Conservation (phyloP, 352 stramenopile genomes). For the Lagenidium sp. region DNA sequence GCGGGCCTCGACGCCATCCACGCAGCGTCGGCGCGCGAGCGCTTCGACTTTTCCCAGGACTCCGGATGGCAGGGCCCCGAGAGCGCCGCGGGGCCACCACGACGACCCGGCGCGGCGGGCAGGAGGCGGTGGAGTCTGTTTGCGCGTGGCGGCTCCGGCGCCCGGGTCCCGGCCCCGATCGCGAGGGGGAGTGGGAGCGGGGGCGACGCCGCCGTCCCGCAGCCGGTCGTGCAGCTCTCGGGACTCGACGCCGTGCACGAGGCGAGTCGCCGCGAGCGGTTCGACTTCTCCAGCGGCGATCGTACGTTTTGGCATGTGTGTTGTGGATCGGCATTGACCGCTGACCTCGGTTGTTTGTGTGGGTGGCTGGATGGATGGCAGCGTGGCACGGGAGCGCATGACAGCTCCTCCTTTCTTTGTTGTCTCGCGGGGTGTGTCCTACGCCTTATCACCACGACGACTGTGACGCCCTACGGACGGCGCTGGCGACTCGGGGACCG, state of each 20-base stretch:
- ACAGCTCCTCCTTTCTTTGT: background rate
- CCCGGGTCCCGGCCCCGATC: too few relatives aligned
- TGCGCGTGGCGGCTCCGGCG: too few relatives aligned
- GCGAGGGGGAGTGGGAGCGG: background rate
- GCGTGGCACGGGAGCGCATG: constrained; percentile 5
- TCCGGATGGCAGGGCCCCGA: constrained; percentile 2
- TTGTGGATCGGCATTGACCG: too few relatives aligned
- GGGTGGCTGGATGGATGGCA: too few relatives aligned
- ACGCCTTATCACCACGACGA: too few relatives aligned
- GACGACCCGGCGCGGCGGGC: background rate
- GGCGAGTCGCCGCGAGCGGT: constrained; percentile 9
- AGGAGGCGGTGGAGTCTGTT: constrained; percentile 10
- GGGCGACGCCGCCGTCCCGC: background rate
- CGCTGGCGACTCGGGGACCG: too few relatives aligned
- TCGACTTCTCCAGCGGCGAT: constrained; percentile 13
- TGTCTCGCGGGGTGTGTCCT: too few relatives aligned
- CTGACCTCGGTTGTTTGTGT: background rate
- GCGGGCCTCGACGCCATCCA: constrained; percentile 17
- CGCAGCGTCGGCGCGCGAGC: constrained; percentile 9
- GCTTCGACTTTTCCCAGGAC: constrained; percentile 12
- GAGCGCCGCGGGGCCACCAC: background rate
- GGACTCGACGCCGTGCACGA: constrained; percentile 16
- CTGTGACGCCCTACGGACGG: too few relatives aligned
- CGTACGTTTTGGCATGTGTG: constrained; percentile 5
- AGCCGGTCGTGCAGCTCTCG: constrained; percentile 14